These are phyloP conservation scores for Trichoderma sp. DNA, from an alignment of 2,329 filamentous ascomycete genomes.

Conservation along the genomic window DNA sequence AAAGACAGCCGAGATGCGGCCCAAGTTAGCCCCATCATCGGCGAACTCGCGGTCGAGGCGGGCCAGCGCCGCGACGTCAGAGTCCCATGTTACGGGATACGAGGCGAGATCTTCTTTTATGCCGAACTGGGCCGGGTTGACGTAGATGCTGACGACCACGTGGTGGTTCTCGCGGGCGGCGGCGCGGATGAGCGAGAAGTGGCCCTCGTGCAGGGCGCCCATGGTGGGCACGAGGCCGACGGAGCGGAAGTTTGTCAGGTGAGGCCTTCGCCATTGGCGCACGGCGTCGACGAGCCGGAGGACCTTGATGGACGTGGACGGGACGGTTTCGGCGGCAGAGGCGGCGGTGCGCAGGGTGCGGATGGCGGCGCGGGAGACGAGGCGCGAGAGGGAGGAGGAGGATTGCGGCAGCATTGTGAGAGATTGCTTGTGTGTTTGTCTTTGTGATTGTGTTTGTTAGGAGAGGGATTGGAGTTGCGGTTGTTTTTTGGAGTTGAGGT, in stretches of 20 bases:
- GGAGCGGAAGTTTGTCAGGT: constrained; percentile 63
- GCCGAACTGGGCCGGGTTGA: constrained; percentile 97
- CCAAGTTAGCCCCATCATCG: constrained; percentile 55
- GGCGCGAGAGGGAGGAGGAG: constrained; percentile 5
- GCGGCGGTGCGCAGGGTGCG: constrained; percentile 21
- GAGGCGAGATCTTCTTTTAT: constrained; percentile 80
- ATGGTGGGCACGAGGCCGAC: constrained; percentile 94
- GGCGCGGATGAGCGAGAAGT: constrained; percentile 78
- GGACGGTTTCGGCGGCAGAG: constrained; percentile 44
- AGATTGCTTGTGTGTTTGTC: not conserved
- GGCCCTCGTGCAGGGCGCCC: constrained; percentile 93
- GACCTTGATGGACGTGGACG: constrained; percentile 61
- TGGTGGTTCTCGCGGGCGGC: constrained; percentile 82
- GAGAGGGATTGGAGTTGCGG: not conserved
- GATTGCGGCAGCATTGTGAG: constrained; percentile 7
- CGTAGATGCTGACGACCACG: constrained; percentile 88
- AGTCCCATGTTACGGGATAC: constrained; percentile 87
- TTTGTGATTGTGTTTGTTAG: not conserved
- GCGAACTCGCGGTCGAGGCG: constrained; percentile 70
- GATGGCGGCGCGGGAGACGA: constrained; percentile 13
- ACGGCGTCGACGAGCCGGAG: constrained; percentile 73
- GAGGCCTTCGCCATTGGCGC: constrained; percentile 65
- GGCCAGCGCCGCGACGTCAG: constrained; percentile 66
- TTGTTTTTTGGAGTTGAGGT: not conserved
- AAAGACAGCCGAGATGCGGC: constrained; percentile 78